A percentile compares a stretch with the other conserved stretches of the same genome.
Evolutionary conservation across 2,329 filamentous ascomycete species (phyloP).

Genomic region (Hypoxylon sp.): DNA sequence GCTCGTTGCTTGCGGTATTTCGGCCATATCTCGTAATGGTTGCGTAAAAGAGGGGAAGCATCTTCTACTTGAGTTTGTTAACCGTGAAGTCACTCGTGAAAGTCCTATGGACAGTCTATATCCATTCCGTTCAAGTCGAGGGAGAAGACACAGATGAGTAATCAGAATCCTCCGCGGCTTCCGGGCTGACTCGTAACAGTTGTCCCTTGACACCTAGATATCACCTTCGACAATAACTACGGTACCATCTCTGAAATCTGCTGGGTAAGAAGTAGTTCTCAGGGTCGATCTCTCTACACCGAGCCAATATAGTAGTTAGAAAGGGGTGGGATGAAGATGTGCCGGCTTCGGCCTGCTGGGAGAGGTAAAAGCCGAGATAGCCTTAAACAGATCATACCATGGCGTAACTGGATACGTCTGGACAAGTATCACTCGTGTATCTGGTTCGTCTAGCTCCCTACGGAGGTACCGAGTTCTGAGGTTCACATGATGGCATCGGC

Average conservation of each 20-base stretch:
- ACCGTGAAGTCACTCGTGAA: not conserved
- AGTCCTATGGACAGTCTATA: conserved; percentile 6
- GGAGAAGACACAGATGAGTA: conserved; percentile 5
- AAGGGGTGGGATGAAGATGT: not conserved
- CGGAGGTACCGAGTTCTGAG: conserved; percentile 18
- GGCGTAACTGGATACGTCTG: conserved; percentile 13
- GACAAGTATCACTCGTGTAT: not conserved
- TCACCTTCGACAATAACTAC: conserved; percentile 11
- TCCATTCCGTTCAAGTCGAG: conserved; percentile 7
- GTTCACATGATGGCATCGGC: conserved; percentile 24
- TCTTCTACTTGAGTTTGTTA: conserved; percentile 1
- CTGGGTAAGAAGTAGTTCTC: conserved; percentile 3
- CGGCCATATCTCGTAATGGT: conserved; percentile 6
- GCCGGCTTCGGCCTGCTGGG: not conserved
- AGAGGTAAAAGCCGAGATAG: not conserved
- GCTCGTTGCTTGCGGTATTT: conserved; percentile 1
- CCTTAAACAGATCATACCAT: conserved; percentile 1
- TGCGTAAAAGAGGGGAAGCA: conserved; percentile 6
- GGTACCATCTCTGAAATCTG: conserved; percentile 1
- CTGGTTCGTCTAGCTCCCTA: not conserved
- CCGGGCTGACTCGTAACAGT: not conserved
- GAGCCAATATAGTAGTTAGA: conserved; percentile 2
- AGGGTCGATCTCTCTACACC: conserved; percentile 1
- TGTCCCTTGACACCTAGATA: conserved; percentile 5
- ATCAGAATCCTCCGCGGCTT: conserved; percentile 21